Conservation (phyloP, 2,329 filamentous ascomycete species). For the Cladophialophora yegresii region DNA sequence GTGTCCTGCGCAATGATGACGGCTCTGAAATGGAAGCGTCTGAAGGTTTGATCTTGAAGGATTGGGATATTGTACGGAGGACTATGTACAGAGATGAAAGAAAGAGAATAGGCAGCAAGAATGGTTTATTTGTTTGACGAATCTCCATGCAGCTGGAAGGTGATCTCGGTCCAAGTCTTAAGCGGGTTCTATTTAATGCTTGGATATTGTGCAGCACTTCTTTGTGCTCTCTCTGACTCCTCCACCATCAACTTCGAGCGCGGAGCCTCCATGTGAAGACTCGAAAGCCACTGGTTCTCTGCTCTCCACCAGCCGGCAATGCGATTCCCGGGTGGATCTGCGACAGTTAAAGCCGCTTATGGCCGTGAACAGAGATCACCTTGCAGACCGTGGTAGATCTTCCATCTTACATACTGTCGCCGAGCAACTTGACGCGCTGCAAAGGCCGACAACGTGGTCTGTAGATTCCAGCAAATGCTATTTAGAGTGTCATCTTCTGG, state of each 20-base stretch:
- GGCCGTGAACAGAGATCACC: background rate
- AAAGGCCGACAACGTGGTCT: background rate
- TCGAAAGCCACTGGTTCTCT: background rate
- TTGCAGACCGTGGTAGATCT: background rate
- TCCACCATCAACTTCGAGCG: background rate
- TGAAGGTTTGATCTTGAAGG: background rate
- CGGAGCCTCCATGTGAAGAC: background rate
- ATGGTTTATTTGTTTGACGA: background rate
- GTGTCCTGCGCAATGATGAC: constrained; percentile 3
- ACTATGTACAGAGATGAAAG: background rate
- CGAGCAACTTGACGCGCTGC: background rate
- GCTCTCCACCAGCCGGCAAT: constrained; percentile 12
- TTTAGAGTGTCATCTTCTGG: background rate
- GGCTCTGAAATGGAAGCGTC: background rate
- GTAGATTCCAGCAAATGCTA: background rate
- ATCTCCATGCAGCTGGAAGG: background rate
- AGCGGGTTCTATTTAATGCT: background rate
- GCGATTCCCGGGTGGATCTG: constrained; percentile 2
- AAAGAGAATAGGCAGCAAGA: background rate
- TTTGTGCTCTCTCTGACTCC: background rate
- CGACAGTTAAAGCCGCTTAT: background rate
- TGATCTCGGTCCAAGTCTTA: background rate
- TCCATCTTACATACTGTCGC: background rate
- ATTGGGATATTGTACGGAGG: background rate
- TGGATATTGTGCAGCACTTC: background rate